A percentile compares a stretch with the other conserved stretches of the same genome.
phyloP scores from a whole-genome alignment of 441 rosid species.

The Adansonia grandidieri region DNA sequence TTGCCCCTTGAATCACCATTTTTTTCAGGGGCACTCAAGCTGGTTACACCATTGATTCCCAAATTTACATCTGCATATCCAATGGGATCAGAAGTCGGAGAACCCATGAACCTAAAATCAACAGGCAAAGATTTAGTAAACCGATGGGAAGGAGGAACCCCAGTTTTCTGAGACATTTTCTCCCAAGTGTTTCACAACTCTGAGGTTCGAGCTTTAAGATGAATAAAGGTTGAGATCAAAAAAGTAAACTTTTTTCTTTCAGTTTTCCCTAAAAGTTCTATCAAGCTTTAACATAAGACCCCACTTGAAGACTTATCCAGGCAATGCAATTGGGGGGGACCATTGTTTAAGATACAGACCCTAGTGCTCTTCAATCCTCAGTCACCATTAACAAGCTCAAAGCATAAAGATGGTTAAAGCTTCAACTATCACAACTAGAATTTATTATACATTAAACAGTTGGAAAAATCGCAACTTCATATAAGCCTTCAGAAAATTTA shows the following conservation, averaged over 20 bases:
- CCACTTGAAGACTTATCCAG: conserved; percentile 58
- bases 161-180: conserved; percentile 59
- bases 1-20: conserved; percentile 41
- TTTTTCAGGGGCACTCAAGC: conserved; percentile 47
- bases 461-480: conserved; percentile 8
- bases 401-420: conserved; percentile 25
- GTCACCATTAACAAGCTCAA: conserved; percentile 45
- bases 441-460: conserved; percentile 16
- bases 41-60: conserved; percentile 30
- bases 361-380: conserved; percentile 39
- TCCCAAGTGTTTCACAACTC: conserved; percentile 35
- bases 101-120: conserved; percentile 60
- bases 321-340: conserved; percentile 67
- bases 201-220: conserved; percentile 41
- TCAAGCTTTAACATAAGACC: conserved; percentile 57
- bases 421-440: conserved; percentile 23
- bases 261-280: conserved; percentile 43
- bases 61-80: conserved; percentile 37
- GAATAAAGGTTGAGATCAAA: conserved; percentile 42
- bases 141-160: conserved; percentile 57
- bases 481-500: conserved; percentile 18
- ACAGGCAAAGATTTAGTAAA: conserved; percentile 76
- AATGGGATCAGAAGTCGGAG: conserved; percentile 46
- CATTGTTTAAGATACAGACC: conserved; percentile 50
- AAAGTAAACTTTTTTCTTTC: conserved; percentile 43